Conservation (phyloP, 805 yeast genomes). For the Suhomyces prunicola region DNA sequence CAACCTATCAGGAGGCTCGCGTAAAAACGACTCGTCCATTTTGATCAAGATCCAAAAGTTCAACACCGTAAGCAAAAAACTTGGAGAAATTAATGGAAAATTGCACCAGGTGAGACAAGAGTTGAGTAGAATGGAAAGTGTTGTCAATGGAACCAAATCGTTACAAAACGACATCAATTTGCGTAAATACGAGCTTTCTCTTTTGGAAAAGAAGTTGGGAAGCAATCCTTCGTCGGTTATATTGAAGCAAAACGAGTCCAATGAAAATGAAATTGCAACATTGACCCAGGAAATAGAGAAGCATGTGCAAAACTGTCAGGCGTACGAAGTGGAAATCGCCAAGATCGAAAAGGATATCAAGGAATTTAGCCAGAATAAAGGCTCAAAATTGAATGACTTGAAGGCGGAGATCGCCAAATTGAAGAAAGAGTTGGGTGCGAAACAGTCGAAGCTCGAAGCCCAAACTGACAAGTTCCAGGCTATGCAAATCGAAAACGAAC, state of each 20-base stretch:
- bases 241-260: slow-evolving; percentile 47
- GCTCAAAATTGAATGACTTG: slow-evolving; percentile 69
- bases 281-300: slow-evolving; percentile 38
- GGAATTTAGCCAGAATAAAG: slow-evolving; percentile 78
- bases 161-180: slow-evolving; percentile 58
- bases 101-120: slow-evolving; percentile 38
- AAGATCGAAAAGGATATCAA: slow-evolving; percentile 70
- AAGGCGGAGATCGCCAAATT: slow-evolving; percentile 47
- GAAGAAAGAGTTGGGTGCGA: slow-evolving; percentile 30
- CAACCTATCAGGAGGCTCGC: slow-evolving; percentile 91
- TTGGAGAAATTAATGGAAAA: slow-evolving; percentile 41
- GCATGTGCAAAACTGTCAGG: slow-evolving; percentile 28
- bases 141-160: slow-evolving; percentile 49
- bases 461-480: slow-evolving; percentile 57
- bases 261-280: slow-evolving; percentile 43
- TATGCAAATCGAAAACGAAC: slow-evolving; percentile 69
- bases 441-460: slow-evolving; percentile 42
- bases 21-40: slow-evolving; percentile 56
- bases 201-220: slow-evolving; percentile 53
- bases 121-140: slow-evolving; percentile 39
- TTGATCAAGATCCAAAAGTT: slow-evolving; percentile 65
- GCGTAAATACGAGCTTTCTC: slow-evolving; percentile 55
- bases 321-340: slow-evolving; percentile 43
- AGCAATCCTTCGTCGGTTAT: slow-evolving; percentile 56
- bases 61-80: slow-evolving; percentile 42